These are phyloP conservation scores for Lactifluus pinguis DNA, from an alignment of 768 basidiomycete genomes.

Conservation along the genomic window DNA sequence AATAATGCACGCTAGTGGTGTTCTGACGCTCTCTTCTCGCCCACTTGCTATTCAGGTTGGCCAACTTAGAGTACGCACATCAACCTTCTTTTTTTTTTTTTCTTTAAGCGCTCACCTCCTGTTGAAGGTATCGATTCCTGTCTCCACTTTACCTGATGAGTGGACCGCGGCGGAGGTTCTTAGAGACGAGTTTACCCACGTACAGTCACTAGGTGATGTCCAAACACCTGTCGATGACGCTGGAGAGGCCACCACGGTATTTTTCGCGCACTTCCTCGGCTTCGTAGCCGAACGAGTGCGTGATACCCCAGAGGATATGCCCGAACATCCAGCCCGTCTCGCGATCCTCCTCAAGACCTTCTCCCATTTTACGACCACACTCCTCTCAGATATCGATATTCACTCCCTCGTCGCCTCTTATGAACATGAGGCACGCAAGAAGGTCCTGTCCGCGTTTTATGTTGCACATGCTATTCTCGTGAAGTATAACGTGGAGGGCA, in stretches of 20 bases:
- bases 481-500: conserved; percentile 40
- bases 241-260: conserved; percentile 61
- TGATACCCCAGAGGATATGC: conserved; percentile 42
- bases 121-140: conserved; percentile 71
- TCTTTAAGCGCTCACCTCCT: neutral
- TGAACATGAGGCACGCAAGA: conserved; percentile 66
- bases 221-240: conserved; percentile 48
- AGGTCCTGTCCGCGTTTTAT: conserved; percentile 74
- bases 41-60: conserved; percentile 28
- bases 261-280: conserved; percentile 75
- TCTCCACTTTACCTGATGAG: conserved; percentile 69
- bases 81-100: conserved; percentile 1
- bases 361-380: conserved; percentile 67
- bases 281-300: conserved; percentile 61
- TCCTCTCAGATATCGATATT: conserved; percentile 66
- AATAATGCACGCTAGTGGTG: conserved; percentile 30
- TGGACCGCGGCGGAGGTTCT: conserved; percentile 93
- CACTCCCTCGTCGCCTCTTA: conserved; percentile 73
- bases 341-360: conserved; percentile 67
- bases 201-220: conserved; percentile 48
- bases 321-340: conserved; percentile 35
- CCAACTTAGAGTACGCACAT: conserved; percentile 29
- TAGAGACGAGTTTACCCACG: conserved; percentile 76
- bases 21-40: conserved; percentile 28
- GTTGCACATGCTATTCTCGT: conserved; percentile 62